Percentiles rank a stretch among this genome's conserved stretches.
Evolutionary conservation across 2,329 filamentous ascomycete species (phyloP).

Genomic region (Truncatella angustata): DNA sequence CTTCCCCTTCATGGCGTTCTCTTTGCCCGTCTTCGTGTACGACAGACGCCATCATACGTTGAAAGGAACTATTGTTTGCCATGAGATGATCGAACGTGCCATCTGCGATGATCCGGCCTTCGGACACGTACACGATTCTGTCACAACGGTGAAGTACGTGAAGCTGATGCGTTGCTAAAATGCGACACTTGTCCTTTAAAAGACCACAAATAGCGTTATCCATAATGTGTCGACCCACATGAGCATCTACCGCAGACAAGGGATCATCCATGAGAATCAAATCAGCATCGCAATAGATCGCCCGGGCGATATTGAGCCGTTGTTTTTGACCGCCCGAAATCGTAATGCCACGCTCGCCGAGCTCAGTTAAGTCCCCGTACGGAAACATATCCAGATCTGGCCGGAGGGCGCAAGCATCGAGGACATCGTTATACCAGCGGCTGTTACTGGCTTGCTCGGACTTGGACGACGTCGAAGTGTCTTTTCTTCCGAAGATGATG

Average conservation of each 20-base stretch:
- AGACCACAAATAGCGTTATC: conserved; percentile 91
- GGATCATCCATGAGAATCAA: conserved; percentile 70
- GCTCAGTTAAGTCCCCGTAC: conserved; percentile 83
- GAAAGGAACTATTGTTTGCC: conserved; percentile 73
- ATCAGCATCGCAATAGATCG: conserved; percentile 68
- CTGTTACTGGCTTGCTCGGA: conserved; percentile 39
- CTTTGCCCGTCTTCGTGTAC: no score
- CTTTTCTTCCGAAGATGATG: conserved; percentile 84
- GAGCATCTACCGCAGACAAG: conserved; percentile 66
- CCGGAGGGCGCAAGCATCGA: conserved; percentile 74
- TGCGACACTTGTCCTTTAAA: conserved; percentile 82
- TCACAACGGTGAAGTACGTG: conserved; percentile 91
- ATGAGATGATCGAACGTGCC: conserved; percentile 91
- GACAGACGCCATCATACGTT: conserved; percentile 82
- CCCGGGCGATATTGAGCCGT: conserved; percentile 86
- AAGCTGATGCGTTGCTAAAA: conserved; percentile 91
- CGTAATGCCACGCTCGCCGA: conserved; percentile 92
- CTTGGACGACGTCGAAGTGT: conserved; percentile 81
- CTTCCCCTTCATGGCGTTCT: conserved; percentile 70
- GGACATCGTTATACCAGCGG: background rate
- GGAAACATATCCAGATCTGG: conserved; percentile 93
- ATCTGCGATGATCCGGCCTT: conserved; percentile 77
- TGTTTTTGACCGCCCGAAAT: conserved; percentile 96
- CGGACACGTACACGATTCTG: conserved; percentile 89
- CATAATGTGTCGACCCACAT: conserved; percentile 76